Evolutionary conservation across 352 stramenopile species (phyloP), one percentile per base, ranked within the genome.

Genomic region (Elongisporangium anandrum): DNA sequence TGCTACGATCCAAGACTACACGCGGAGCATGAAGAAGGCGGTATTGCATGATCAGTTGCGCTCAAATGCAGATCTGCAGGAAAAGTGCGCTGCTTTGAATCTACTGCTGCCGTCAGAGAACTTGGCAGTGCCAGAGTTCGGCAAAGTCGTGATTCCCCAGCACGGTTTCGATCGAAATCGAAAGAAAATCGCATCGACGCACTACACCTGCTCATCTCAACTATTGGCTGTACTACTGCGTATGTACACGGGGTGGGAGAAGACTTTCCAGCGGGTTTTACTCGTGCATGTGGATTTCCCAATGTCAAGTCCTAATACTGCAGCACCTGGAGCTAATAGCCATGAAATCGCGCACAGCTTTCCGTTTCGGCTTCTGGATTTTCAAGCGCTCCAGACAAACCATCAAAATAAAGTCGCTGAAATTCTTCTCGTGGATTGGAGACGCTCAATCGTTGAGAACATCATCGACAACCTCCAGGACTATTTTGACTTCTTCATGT

Each of bases 391-490:
- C 19, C 87, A 96, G 61, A 73, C 74, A 0, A 72, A 77, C 17
- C 83, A 92, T 38, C 80, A 85, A 21, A 91, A 92, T 67, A 92
- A 90, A 45, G 75, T 68, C 0, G 75, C 81, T 0, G 82, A 93
- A 66, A 87, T 92, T 38, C 59, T 95, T 24, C 64, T 90, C 0
- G 73, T 89, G 24, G 93, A 98, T 54, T 98, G 92, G 89, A 77
- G 90, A 15, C 84, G 88, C 10, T 78, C 88, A 2, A 92, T 97
- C 34, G 75, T 94, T 9, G 93, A 98, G 69, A 96, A 96, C 53
- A 79, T 97, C 41, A 94, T 97, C 64, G 93, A 98, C 71, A 96
- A 95, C 60, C 69, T 98, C 5, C 93, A 98, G 66, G 93, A 98
- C 61, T 79, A 96, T 60, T 97, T 89, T 58, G 91, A 98, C 56